Base-by-base conservation (phyloP, 2,329 filamentous ascomycete species). In the Exophiala spinifera region DNA sequence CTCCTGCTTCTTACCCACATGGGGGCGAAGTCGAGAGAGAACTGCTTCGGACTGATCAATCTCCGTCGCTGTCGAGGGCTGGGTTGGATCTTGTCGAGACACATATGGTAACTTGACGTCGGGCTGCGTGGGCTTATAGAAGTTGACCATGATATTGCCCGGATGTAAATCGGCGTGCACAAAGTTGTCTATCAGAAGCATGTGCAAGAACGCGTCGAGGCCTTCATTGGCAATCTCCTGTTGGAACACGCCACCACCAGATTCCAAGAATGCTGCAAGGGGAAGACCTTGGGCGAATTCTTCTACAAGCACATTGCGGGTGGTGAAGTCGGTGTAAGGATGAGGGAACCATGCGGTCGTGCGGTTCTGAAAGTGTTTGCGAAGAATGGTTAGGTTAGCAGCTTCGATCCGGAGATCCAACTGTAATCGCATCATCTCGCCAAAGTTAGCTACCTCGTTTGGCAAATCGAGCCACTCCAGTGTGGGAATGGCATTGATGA, bases 131-230 rank as follows among this genome's bases (percentile, higher is more conserved):
- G 91, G 85, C 65, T 92, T 85, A 72, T 97, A 96, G 75, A 99
- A 99, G 60, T 95, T 90, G 44, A 99, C 92, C 91, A 99, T 97
- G 73, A 99, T 97, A 70, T 99, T 99, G 21, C 94, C 94, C 0
- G 94, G 94, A 68, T 99, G 94, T 25, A 99, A 76, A 68, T 99
- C 94, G 4, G 94, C 92, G 67, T 99, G 94, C 21, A 96, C 86
- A 70, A 99, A 99, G 70, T 99, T 99, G 71, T 99, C 94, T 36
- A 99, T 86, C 11, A 99, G 79, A 14, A 99, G 76, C 94, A 99
- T 99, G 65, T 91, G 89, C 46, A 99, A 74, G 71, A 99, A 99
- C 2, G 92, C 91, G 69, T 99, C 91, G 0, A 99, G 81, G 0
- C 94, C 94, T 74, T 97, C 92, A 54, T 95, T 86, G 3, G 94